Conservation (phyloP, 371 early-diverging fungal genomes). For the Funneliformis caledonium region DNA sequence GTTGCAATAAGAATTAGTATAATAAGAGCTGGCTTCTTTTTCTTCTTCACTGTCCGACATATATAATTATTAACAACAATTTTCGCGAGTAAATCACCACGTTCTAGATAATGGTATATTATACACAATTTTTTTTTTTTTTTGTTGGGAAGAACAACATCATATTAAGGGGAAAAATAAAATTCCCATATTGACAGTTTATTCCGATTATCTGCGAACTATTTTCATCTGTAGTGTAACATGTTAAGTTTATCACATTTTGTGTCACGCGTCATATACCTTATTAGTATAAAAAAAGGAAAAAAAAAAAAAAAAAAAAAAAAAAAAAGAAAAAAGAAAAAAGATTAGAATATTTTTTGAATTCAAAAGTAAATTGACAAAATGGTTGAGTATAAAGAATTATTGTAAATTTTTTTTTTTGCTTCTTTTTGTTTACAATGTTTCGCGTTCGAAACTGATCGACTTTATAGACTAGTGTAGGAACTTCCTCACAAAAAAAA, state of each 20-base stretch:
- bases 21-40: slow-evolving; percentile 53
- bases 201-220: too few species aligned
- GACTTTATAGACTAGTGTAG: not conserved
- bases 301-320: too few species aligned
- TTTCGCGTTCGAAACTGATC: not conserved
- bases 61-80: slow-evolving; percentile 64
- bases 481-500: slow-evolving; percentile 21
- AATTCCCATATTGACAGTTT: too few species aligned
- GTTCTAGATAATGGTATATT: not conserved
- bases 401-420: not conserved
- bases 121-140: too few species aligned
- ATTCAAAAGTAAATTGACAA: not conserved
- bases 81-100: slow-evolving; percentile 54
- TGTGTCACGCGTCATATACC: too few species aligned
- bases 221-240: too few species aligned
- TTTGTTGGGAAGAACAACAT: too few species aligned
- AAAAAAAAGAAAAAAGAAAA: too few species aligned
- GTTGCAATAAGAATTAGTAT: slow-evolving; percentile 83
- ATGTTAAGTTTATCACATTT: too few species aligned
- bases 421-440: not conserved
- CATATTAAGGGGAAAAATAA: too few species aligned
- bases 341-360: not conserved
- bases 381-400: not conserved
- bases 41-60: slow-evolving; percentile 55
- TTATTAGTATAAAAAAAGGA: too few species aligned